Evolutionary conservation across 306 rosid species (phyloP), one percentile per base, ranked within the genome.

Genomic region (Pueraria montana): DNA sequence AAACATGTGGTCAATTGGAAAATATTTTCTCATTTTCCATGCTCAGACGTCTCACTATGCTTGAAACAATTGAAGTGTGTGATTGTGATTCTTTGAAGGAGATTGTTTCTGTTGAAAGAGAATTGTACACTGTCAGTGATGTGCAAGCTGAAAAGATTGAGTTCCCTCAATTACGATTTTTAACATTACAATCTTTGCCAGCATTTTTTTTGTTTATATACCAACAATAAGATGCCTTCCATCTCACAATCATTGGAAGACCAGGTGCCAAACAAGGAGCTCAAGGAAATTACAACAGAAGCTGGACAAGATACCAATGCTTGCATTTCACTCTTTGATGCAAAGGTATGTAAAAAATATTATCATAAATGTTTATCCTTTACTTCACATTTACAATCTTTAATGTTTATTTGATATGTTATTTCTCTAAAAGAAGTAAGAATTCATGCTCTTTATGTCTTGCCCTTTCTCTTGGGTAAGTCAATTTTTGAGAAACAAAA

Each of bases 331-430:
- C 81, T 82, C 27, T 82, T 82, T 9, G n/a, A 16, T 64, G 61
- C 42, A 65, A 59, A 38, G 81, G 81, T 82, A 65, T 50, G 32
- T 52, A 30, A 63, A n/a, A n/a, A n/a, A n/a, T n/a, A n/a, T n/a
- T n/a, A n/a, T n/a, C n/a, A n/a, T n/a, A n/a, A n/a, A n/a, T n/a
- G n/a, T n/a, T n/a, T n/a, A n/a, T n/a, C n/a, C n/a, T n/a, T n/a
- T n/a, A n/a, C n/a, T n/a, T n/a, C n/a, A n/a, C n/a, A n/a, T n/a
- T n/a, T n/a, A n/a, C n/a, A n/a, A n/a, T n/a, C n/a, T n/a, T n/a
- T n/a, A n/a, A n/a, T n/a, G n/a, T n/a, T n/a, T n/a, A n/a, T n/a
- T n/a, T n/a, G n/a, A n/a, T n/a, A n/a, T n/a, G n/a, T n/a, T n/a
- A n/a, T n/a, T n/a, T n/a, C n/a, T n/a, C n/a, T n/a, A n/a, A n/a